phyloP scores from a whole-genome alignment of 345 rosid species.

The Gossypium sturtianum region DNA sequence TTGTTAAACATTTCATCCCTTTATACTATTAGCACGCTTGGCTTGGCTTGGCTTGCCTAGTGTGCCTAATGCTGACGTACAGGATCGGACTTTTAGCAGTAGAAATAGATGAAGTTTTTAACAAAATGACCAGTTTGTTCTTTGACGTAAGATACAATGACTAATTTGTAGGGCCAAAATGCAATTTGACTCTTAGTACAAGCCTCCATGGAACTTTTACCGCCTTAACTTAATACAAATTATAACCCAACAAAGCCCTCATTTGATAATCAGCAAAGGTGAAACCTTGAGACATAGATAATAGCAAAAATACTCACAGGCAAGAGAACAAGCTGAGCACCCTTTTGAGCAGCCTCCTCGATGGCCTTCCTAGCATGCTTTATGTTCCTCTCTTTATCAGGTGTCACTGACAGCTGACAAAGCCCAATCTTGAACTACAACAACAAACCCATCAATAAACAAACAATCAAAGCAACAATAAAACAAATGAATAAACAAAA shows the following conservation, averaged over 20 bases:
- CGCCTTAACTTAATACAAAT: not conserved
- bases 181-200: too few species aligned
- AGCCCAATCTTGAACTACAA: conserved; percentile 76
- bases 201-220: too few species aligned
- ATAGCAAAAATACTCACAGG: conserved; percentile 43
- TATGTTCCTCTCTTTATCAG: conserved; percentile 76
- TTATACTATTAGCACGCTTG: too few species aligned
- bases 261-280: not conserved
- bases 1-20: too few species aligned
- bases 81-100: too few species aligned
- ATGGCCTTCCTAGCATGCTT: conserved; percentile 60
- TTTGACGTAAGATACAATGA: too few species aligned
- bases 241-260: not conserved
- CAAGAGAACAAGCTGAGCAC: conserved; percentile 75
- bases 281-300: not conserved
- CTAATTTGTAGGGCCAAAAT: too few species aligned
- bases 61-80: too few species aligned
- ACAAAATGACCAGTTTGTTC: too few species aligned
- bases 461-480: not conserved
- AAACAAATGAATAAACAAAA: not conserved
- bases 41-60: too few species aligned
- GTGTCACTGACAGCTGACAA: conserved; percentile 75
- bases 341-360: conserved; percentile 67
- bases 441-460: conserved; percentile 3
- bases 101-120: too few species aligned